Base-by-base conservation (phyloP, 306 rosid genomes). In the Prunus fruticosa region DNA sequence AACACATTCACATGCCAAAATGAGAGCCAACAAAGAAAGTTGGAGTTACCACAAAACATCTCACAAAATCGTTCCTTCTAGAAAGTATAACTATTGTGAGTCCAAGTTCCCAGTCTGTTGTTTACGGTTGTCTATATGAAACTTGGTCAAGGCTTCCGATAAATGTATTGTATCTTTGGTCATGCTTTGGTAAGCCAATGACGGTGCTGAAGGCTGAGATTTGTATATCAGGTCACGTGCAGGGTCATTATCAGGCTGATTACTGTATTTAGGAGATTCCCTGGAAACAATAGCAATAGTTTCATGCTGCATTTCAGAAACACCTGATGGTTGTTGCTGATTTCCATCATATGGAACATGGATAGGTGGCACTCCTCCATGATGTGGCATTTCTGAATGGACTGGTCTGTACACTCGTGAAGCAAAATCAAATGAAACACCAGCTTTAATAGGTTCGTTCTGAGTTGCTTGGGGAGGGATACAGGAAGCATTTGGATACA, bases 121-220 rank as follows among this genome's bases (percentile, higher is more conserved):
- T 67, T 77, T 77, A 43, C 67, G 82, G 75, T 58, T 63, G 74
- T 76, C 81, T 43, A 71, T 68, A 34, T 79, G 88, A 69, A 82
- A 77, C 69, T 83, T 74, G 30, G 79, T 75, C 82, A 82, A 75
- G 28, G 82, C 86, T 23, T 85, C 80, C 0, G 83, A 76, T 43
- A 85, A 51, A 23, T 41, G 51, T 52, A 79, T 38, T 3, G 80
- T 30, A 47, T 51, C 79, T 75, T 81, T 78, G 6, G 72, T 58
- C 78, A 71, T 67, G 78, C 78, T 78, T 82, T 74, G 78, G 78
- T 58, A 83, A 80, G 84, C 67, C 64, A 58, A 65, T 8, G 72
- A 63, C 0, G 92, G 95, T 32, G 89, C 88, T 6, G 88, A 87
- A 70, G 96, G 92, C 86, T 90, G 92, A 77, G 92, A 88, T 81